Percentiles rank a stretch among this genome's conserved stretches.
These are phyloP conservation scores for Leccinum brunneo-olivaceum DNA, from an alignment of 1,284 basidiomycete species.

Conservation along the genomic window DNA sequence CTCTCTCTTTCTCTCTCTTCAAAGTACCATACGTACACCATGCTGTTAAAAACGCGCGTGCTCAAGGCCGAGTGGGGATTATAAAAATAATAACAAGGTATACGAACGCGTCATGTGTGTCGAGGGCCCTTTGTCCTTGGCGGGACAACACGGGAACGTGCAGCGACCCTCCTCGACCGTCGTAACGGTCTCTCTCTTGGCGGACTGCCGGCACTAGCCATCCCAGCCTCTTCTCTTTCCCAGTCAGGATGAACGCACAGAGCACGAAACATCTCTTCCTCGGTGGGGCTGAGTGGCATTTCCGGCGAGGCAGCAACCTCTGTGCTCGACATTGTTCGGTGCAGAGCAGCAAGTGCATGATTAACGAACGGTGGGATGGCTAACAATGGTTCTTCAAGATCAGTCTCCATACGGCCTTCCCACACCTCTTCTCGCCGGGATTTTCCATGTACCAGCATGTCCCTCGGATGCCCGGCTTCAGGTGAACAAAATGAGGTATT, in stretches of 20 bases:
- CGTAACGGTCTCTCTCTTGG: conserved; percentile 35
- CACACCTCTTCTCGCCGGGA: conserved; percentile 14
- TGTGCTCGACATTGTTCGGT: conserved; percentile 15
- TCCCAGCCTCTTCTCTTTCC: conserved; percentile 35
- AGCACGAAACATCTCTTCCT: conserved; percentile 61
- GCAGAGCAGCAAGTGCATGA: conserved; percentile 24
- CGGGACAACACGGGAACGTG: conserved; percentile 34
- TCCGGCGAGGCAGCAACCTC: conserved; percentile 23
- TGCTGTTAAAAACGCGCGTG: too few relatives aligned
- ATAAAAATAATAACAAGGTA: conserved; percentile 27
- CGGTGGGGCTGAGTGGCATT: conserved; percentile 56
- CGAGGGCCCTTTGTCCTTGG: conserved; percentile 25
- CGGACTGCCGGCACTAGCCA: background rate
- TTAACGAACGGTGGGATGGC: conserved; percentile 27
- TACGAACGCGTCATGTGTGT: conserved; percentile 20
- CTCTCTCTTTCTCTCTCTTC: too few relatives aligned
- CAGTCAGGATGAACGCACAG: conserved; percentile 56
- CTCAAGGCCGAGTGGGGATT: conserved; percentile 25
- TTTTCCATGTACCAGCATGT: conserved; percentile 3
- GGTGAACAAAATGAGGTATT: conserved; percentile 18
- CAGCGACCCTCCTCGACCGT: conserved; percentile 62
- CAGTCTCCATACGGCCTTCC: conserved; percentile 19
- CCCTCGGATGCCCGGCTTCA: conserved; percentile 12
- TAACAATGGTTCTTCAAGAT: conserved; percentile 23
- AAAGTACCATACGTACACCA: conserved; percentile 15